These are phyloP conservation scores for Penicillium occitanis DNA, from an alignment of 2,329 filamentous ascomycete genomes.

Conservation along the genomic window DNA sequence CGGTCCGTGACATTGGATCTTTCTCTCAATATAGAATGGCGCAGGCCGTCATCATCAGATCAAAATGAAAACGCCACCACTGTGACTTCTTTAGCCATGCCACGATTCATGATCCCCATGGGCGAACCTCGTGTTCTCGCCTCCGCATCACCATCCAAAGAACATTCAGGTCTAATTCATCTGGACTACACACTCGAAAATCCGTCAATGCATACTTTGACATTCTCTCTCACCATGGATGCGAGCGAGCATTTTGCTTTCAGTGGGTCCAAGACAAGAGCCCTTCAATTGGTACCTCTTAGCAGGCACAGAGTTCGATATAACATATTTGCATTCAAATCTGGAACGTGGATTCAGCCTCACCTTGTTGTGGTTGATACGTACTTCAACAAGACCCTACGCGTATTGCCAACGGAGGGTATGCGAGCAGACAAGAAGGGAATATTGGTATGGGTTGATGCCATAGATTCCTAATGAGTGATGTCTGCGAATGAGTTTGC, in stretches of 20 bases:
- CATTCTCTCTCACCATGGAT: constrained; percentile 90
- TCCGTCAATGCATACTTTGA: constrained; percentile 89
- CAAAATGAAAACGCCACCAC: constrained; percentile 46
- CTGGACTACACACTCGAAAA: constrained; percentile 80
- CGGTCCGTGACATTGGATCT: constrained; percentile 72
- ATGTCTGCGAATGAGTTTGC: neutral
- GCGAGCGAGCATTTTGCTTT: constrained; percentile 91
- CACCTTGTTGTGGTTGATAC: constrained; percentile 77
- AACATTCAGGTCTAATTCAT: constrained; percentile 41
- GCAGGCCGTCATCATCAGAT: constrained; percentile 49
- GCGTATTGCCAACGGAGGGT: constrained; percentile 75
- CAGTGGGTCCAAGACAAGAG: constrained; percentile 78
- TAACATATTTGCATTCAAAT: constrained; percentile 65
- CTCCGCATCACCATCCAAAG: constrained; percentile 41
- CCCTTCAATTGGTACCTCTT: constrained; percentile 77
- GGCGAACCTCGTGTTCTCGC: constrained; percentile 82
- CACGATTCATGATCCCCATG: constrained; percentile 75
- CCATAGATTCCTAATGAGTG: constrained; percentile 26
- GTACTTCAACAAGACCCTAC: constrained; percentile 88
- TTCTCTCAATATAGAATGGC: constrained; percentile 74
- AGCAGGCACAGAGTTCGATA: constrained; percentile 74
- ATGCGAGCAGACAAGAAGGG: constrained; percentile 58
- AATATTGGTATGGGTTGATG: constrained; percentile 46
- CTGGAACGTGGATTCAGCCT: constrained; percentile 68
- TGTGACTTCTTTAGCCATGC: constrained; percentile 70